These are phyloP conservation scores for Circinella umbellata DNA, from an alignment of 371 early-diverging fungal species.

Conservation along the genomic window DNA sequence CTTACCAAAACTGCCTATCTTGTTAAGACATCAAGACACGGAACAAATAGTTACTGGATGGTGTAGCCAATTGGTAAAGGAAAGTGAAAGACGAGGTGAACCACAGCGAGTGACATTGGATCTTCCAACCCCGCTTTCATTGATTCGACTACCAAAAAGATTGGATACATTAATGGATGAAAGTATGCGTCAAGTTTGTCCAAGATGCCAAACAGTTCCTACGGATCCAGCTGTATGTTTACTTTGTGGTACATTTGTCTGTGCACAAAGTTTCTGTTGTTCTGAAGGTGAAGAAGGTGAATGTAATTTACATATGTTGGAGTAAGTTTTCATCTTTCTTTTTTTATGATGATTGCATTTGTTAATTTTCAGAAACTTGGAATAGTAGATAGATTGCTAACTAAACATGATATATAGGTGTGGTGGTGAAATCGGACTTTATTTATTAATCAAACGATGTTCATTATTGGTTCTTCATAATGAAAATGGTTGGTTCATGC, in stretches of 20 bases:
- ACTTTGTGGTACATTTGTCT: conserved; percentile 91
- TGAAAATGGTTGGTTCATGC: conserved; percentile 86
- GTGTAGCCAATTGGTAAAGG: conserved; percentile 41
- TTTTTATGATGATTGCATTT: too few species aligned
- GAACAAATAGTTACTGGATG: conserved; percentile 36
- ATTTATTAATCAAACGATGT: conserved; percentile 83
- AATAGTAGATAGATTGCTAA: too few species aligned
- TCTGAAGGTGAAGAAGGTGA: conserved; percentile 88
- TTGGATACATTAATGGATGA: conserved; percentile 87
- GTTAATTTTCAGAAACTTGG: too few species aligned
- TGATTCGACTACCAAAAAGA: conserved; percentile 80
- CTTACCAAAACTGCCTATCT: conserved; percentile 25
- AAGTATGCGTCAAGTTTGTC: conserved; percentile 76
- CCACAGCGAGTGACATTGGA: conserved; percentile 39
- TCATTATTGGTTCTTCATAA: conserved; percentile 77
- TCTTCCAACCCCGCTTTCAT: conserved; percentile 63
- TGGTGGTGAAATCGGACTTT: conserved; percentile 87
- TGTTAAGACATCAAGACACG: conserved; percentile 29
- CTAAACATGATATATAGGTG: conserved; percentile 59
- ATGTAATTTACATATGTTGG: conserved; percentile 85
- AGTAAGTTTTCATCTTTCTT: conserved; percentile 52
- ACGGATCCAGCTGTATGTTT: conserved; percentile 91
- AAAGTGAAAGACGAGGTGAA: conserved; percentile 29
- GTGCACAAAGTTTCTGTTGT: conserved; percentile 92
- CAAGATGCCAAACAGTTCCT: conserved; percentile 83